Evolutionary conservation across 768 basidiomycete species (phyloP), one percentile per base, ranked within the genome.

Genomic region (Amanita exitialis): DNA sequence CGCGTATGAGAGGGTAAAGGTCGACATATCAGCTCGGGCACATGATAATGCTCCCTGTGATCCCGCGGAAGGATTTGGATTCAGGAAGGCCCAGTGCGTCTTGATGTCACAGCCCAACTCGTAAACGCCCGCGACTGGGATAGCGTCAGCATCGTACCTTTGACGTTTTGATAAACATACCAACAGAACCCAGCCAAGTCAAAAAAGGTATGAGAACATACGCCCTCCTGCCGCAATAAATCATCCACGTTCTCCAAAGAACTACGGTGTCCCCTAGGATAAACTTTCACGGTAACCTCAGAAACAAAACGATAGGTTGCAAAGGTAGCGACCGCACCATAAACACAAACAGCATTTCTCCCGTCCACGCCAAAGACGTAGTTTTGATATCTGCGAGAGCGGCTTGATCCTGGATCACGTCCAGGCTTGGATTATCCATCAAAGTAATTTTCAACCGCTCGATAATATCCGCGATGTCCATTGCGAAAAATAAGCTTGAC

Each of bases 311-410:
- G 15, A 32, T 27, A 44, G 1, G 27, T 6, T n/a, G 43, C 12
- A 44, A 16, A 44, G 5, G 25, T 25, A 27, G 6, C n/a, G 15
- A 28, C 6, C 16, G 32, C 48, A 61, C 64, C 62, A 64, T 59
- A 46, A 64, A 64, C 36, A 65, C 55, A 49, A 65, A 65, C 8
- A 65, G 32, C 56, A 65, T 65, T 44, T 64, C 57, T 23, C 63
- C 63, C 9, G 64, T 61, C 64, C 64, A 65, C 21, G 58, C 55
- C 25, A 61, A 54, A 37, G 51, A 56, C 20, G 62, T 57, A 6
- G 64, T 52, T 35, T 49, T 53, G 8, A 55, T 52, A 43, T 64
- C 54, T 6, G 61, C 64, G 20, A 49, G 42, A 41, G 56, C 53
- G 10, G 59, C 30, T 38, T 61, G 61, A 51, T 23, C 59, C 56